Conservation (phyloP, 164 flowering plant species). For the Liquidambar formosana region DNA sequence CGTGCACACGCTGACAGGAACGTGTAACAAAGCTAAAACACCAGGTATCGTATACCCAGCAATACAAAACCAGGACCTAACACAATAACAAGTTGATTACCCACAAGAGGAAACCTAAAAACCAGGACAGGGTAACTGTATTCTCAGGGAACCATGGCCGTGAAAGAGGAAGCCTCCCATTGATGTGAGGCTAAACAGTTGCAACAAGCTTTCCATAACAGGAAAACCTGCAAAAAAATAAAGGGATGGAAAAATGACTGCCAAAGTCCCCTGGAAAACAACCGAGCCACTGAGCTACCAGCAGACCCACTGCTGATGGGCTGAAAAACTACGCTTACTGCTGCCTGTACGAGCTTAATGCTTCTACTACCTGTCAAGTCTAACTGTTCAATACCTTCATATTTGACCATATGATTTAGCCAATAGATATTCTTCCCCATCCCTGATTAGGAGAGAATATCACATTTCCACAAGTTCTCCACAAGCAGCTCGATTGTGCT, state of each 20-base stretch:
- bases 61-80: constrained; percentile 7
- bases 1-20: constrained; percentile 1
- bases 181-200: constrained; percentile 16
- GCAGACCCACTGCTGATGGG: constrained; percentile 16
- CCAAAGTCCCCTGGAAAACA: constrained; percentile 47
- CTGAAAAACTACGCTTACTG: constrained; percentile 27
- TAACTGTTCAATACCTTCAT: constrained; percentile 5
- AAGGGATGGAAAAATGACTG: neutral
- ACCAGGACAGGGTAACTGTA: constrained; percentile 26
- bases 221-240: constrained; percentile 44
- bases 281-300: constrained; percentile 29
- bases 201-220: constrained; percentile 29
- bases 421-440: neutral
- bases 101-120: constrained; percentile 3
- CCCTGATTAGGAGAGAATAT: constrained; percentile 17
- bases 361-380: constrained; percentile 2
- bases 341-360: constrained; percentile 14
- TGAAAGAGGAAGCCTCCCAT: constrained; percentile 28
- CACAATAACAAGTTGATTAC: neutral
- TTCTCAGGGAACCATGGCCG: constrained; percentile 40
- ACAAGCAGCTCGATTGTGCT: constrained; percentile 24
- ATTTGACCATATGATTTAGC: neutral
- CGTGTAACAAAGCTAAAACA: constrained; percentile 26
- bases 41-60: constrained; percentile 14
- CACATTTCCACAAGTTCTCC: constrained; percentile 42